Conservation (phyloP, 1,284 basidiomycete genomes). For the Marasmius oreades region DNA sequence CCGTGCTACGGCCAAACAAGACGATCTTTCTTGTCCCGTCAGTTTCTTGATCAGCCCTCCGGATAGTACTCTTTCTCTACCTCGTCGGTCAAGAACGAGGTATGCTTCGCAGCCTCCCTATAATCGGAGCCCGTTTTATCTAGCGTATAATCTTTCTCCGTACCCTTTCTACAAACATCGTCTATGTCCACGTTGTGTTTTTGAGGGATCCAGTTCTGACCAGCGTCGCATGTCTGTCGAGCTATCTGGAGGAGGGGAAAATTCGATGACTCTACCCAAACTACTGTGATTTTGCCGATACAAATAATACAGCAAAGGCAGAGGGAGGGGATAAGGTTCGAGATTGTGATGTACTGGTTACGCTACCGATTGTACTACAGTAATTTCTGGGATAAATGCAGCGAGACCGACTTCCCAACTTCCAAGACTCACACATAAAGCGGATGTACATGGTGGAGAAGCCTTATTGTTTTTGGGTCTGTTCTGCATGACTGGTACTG, state of each 20-base stretch:
- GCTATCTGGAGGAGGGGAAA: no score
- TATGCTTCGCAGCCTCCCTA: neutral
- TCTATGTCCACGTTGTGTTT: neutral
- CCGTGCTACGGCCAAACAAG: neutral
- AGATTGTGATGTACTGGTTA: neutral
- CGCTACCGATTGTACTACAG: no score
- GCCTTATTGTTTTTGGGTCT: no score
- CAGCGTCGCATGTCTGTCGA: no score
- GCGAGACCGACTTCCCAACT: no score
- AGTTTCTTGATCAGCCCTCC: slow-evolving; percentile 2
- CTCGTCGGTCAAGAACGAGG: neutral
- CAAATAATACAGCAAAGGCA: neutral
- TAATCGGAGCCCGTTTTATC: neutral
- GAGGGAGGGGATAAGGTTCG: neutral
- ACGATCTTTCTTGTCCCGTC: neutral
- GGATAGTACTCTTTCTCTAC: slow-evolving; percentile 1
- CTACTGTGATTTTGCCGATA: slow-evolving; percentile 48
- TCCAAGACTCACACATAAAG: no score
- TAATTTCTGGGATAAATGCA: no score
- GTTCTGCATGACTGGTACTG: no score
- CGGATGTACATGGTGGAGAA: no score
- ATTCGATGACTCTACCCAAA: slow-evolving; percentile 42
- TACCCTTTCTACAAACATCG: neutral
- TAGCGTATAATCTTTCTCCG: neutral
- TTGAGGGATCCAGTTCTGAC: neutral